Conservation (phyloP, 306 rosid species). For the Glycine soja region DNA sequence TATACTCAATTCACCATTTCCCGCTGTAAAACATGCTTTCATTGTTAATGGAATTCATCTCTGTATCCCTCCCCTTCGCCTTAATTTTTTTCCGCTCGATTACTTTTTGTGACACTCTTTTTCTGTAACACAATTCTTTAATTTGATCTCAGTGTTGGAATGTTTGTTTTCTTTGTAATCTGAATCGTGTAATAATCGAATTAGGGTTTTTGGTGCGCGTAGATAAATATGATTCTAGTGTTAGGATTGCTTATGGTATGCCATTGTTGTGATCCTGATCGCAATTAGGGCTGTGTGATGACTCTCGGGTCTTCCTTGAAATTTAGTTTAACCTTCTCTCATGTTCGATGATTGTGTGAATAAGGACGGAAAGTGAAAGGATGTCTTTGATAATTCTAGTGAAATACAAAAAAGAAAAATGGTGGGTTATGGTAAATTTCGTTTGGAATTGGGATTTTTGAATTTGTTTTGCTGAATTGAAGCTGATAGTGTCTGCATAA, state of each 20-base stretch:
- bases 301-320: conserved; percentile 8
- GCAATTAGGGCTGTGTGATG: background rate
- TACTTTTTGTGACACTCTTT: background rate
- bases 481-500: conserved; percentile 3
- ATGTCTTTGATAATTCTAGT: background rate
- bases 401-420: background rate
- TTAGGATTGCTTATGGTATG: background rate
- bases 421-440: background rate
- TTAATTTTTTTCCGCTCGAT: background rate
- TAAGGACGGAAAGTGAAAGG: background rate
- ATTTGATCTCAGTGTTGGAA: background rate
- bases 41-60: background rate
- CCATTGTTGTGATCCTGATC: background rate
- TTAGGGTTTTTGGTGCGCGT: conserved; percentile 40
- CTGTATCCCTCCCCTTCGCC: background rate
- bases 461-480: conserved; percentile 15
- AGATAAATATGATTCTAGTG: background rate
- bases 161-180: background rate
- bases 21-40: background rate
- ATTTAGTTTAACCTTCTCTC: background rate
- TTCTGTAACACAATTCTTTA: background rate
- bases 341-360: conserved; percentile 4
- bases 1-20: background rate
- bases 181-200: background rate
- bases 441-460: background rate